These are phyloP conservation scores for Fusarium bactridioides DNA, from an alignment of 2,329 filamentous ascomycete species.

Conservation along the genomic window DNA sequence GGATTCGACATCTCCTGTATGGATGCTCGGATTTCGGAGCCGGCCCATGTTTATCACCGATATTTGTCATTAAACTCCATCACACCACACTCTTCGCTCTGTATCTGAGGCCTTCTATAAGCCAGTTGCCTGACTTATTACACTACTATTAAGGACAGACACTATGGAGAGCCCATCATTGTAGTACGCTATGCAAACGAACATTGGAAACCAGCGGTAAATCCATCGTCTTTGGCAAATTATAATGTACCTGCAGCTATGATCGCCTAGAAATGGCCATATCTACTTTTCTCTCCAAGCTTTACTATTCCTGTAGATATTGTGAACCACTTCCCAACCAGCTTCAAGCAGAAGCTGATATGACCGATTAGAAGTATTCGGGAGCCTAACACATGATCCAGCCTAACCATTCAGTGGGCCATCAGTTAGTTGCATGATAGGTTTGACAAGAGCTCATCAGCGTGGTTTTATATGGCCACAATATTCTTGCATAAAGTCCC, in stretches of 20 bases:
- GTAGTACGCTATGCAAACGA: neutral
- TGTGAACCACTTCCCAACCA: neutral
- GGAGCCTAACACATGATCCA: neutral
- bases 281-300: neutral
- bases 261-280: neutral
- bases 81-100: conserved; percentile 19
- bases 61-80: conserved; percentile 37
- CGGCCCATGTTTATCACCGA: conserved; percentile 26
- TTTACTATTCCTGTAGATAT: neutral
- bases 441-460: neutral
- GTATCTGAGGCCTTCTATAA: neutral
- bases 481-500: neutral
- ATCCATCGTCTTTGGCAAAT: neutral
- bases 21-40: conserved; percentile 33
- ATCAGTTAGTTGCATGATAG: neutral
- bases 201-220: neutral
- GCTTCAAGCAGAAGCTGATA: neutral
- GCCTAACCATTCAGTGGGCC: neutral
- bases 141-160: neutral
- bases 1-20: conserved; percentile 1
- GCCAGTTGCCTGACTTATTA: neutral
- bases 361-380: neutral
- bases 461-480: neutral
- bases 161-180: neutral
- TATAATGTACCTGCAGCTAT: neutral